Base-by-base conservation (phyloP, 2,329 filamentous ascomycete species). In the Colletotrichum aenigma region DNA sequence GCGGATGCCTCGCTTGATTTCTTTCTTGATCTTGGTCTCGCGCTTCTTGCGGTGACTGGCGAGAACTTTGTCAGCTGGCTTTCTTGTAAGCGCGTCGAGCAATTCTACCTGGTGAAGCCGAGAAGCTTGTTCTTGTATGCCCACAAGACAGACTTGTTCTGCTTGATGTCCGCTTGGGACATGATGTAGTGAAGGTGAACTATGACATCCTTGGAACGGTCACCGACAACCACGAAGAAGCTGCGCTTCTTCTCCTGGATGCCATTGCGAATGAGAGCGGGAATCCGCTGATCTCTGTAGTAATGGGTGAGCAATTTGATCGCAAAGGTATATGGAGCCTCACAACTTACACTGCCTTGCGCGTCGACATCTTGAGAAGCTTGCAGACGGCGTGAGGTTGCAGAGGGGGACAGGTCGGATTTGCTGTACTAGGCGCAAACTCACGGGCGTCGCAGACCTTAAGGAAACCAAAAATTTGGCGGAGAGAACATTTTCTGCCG, bases 91-190 rank as follows among this genome's bases (percentile, higher is more conserved):
- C 52, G 72, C 32, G 60, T 13, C 30, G 24, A 24, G 66, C 36
- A 5, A 16, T n/a, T 80, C 68, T 79, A 91, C 91, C 90, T 96
- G 36, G 95, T 97, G 84, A 98, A 98, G 66, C 96, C 96, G 36
- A 99, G 88, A 13, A 99, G 90, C 85, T 99, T 97, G 85, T 97
- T 98, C 90, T 98, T 98, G 89, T 99, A 99, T 24, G 97, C 96
- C 97, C 97, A 99, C 13, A 99, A 88, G 4, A 99, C 96, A 15
- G 95, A 97, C 85, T 98, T 98, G 88, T 88, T 88, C 85, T 98
- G 93, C 86, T 97, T 98, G 78, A 98, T 92, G 83, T 98, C 95
- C 83, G 94, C 93, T 80, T 92, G 94, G 66, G 96, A 94, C 89
- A 98, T 94, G 82, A 99, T 97, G 82, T 97, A 96, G 87, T 98